Percentiles rank a stretch among this genome's conserved stretches.
Conservation (phyloP, 306 rosid species). For the Citrullus colocynthis region DNA sequence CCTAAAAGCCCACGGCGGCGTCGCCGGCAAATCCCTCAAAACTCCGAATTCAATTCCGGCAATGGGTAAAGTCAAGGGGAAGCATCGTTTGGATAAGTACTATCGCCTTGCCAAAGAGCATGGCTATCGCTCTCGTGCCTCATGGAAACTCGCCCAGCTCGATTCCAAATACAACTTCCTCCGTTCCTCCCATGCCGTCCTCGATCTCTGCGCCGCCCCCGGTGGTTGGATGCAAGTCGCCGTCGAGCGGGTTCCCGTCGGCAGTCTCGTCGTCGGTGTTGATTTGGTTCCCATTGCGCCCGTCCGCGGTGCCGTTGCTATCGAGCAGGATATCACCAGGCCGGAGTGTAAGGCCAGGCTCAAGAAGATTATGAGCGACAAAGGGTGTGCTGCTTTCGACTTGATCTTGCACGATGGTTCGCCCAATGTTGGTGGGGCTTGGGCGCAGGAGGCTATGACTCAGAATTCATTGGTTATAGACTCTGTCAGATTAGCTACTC, state of each 20-base stretch:
- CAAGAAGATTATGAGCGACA: conserved; percentile 47
- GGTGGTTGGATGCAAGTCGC: conserved; percentile 99
- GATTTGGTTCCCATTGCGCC: conserved; percentile 75
- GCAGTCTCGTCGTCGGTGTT: conserved; percentile 62
- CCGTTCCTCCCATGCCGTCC: conserved; percentile 64
- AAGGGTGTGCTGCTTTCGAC: conserved; percentile 40
- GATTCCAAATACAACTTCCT: conserved; percentile 56
- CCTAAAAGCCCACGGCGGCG: background rate
- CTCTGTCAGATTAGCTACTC: conserved; percentile 69
- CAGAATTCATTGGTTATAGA: conserved; percentile 88
- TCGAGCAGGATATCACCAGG: conserved; percentile 75
- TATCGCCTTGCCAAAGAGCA: conserved; percentile 82
- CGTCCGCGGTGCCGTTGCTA: conserved; percentile 51
- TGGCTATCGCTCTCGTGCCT: conserved; percentile 87
- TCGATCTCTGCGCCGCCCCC: conserved; percentile 98
- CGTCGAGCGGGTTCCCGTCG: conserved; percentile 66
- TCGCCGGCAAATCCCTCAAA: background rate
- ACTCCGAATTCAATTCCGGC: background rate
- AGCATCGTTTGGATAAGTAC: conserved; percentile 88
- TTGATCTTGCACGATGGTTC: conserved; percentile 79
- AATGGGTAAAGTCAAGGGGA: conserved; percentile 93
- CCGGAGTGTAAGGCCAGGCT: conserved; percentile 56
- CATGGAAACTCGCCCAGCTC: conserved; percentile 87
- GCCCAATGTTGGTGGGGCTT: conserved; percentile 86
- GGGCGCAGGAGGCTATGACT: conserved; percentile 84